Evolutionary conservation across 805 yeast genomes (phyloP), one percentile per base, ranked within the genome.

Genomic region (Suhomyces canberraensis): DNA sequence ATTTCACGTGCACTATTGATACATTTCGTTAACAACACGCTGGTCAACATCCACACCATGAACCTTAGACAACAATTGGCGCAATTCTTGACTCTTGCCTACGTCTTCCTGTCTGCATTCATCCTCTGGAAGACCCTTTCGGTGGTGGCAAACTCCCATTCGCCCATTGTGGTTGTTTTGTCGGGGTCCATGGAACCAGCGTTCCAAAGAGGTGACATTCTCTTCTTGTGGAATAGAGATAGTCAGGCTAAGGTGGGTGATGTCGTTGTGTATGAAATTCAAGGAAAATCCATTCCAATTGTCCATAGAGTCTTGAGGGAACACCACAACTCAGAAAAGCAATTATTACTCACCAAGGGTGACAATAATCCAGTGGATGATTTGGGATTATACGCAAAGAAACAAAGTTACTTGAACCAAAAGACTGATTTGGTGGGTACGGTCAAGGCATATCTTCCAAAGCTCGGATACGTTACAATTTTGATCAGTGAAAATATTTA

Each of bases 121-220:
- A 84, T 93, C 76, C 78, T 87, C 42, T 93, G 97, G 95, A 88
- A 87, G 55, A 76, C 85, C 0, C 69, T 91, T 11, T 78, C 88
- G 1, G 67, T 91, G 3, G 68, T 80, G 1, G 73, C 96, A 8
- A 79, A 87, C 61, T 80, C 96, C 0, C 81, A 86, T 42, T 86
- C 97, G 1, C 98, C 98, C 15, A 79, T 93, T 16, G 98, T 93
- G 15, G 98, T 93, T 19, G 98, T 93, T 8, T 75, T 93, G 33
- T 89, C 98, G 1, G 98, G 98, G 4, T 91, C 98, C 2, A 93
- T 93, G 98, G 98, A 93, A 60, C 98, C 98, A 2, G 98, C 98
- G 2, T 93, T 93, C 73, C 97, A 93, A 64, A 78, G 98, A 64
- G 98, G 98, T 34, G 98, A 93, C 58, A 82, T 93, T 13, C 66